These are phyloP conservation scores for Diaporthe nobilis DNA, from an alignment of 2,329 filamentous ascomycete species.

Conservation along the genomic window DNA sequence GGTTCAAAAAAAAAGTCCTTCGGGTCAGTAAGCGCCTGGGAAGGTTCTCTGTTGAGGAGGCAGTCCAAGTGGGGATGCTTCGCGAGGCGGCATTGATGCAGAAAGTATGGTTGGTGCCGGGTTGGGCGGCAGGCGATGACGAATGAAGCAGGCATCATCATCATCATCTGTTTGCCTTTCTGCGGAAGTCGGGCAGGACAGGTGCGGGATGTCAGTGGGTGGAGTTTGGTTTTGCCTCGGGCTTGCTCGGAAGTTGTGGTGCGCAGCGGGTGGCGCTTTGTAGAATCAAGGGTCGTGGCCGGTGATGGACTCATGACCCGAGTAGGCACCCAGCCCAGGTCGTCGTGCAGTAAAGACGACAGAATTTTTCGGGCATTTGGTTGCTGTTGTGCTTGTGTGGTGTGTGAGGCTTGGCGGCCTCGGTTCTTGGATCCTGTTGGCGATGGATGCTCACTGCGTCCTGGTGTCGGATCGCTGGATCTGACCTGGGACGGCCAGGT, in stretches of 20 bases:
- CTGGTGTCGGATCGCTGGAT: conserved; percentile 1
- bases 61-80: conserved; percentile 29
- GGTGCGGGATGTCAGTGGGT: conserved; percentile 18
- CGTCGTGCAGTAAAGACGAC: neutral
- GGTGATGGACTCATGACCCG: conserved; percentile 18
- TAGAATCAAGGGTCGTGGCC: conserved; percentile 11
- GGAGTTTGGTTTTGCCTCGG: conserved; percentile 32
- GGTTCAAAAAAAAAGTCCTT: neutral
- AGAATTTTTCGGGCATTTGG: neutral
- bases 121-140: conserved; percentile 22
- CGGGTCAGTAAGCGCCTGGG: conserved; percentile 21
- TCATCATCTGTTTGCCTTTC: conserved; percentile 28
- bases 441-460: conserved; percentile 31
- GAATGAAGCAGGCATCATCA: conserved; percentile 9
- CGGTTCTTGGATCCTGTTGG: neutral
- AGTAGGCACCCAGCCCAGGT: neutral
- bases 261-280: conserved; percentile 3
- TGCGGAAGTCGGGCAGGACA: conserved; percentile 20
- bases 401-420: neutral
- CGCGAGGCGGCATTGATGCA: conserved; percentile 25
- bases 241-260: conserved; percentile 8
- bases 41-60: neutral
- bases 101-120: conserved; percentile 22
- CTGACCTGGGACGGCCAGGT: conserved; percentile 15
- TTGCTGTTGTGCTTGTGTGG: neutral